A percentile compares a stretch with the other conserved stretches of the same genome.
These are phyloP conservation scores for Clitopilus passeckerianus DNA, from an alignment of 768 basidiomycete species.

Conservation along the genomic window DNA sequence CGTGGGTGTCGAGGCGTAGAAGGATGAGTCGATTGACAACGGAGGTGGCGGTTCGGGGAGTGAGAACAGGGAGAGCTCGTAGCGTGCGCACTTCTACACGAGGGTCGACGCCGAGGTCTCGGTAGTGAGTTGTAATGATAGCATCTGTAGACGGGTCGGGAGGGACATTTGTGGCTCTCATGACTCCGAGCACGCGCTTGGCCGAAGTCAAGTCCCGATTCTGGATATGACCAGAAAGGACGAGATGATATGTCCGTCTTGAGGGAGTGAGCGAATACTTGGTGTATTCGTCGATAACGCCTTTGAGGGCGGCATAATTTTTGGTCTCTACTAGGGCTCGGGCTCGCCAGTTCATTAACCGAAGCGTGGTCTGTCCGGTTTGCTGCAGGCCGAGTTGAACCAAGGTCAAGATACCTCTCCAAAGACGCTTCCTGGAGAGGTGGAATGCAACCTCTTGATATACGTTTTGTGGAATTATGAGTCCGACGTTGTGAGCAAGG, in stretches of 20 bases:
- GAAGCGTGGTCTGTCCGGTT: constrained; percentile 41
- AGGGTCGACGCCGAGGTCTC: constrained; percentile 51
- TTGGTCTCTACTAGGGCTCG: constrained; percentile 55
- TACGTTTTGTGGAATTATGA: constrained; percentile 33
- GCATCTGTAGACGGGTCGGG: constrained; percentile 56
- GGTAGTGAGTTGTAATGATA: constrained; percentile 53
- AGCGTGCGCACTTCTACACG: constrained; percentile 50
- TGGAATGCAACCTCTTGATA: constrained; percentile 55
- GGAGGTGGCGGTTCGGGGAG: constrained; percentile 34
- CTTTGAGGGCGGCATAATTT: constrained; percentile 39
- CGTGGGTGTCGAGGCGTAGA: constrained; percentile 49
- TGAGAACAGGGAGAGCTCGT: constrained; percentile 36
- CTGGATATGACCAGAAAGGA: constrained; percentile 63
- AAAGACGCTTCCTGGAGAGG: constrained; percentile 40
- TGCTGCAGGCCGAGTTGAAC: constrained; percentile 46
- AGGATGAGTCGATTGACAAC: constrained; percentile 71
- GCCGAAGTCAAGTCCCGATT: constrained; percentile 61
- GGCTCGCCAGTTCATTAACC: constrained; percentile 68
- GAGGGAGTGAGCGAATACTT: constrained; percentile 40
- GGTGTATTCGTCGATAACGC: constrained; percentile 47
- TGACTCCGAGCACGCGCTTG: constrained; percentile 43
- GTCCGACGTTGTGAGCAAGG: neutral
- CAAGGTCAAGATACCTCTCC: constrained; percentile 44
- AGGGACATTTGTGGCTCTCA: constrained; percentile 53
- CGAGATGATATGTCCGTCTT: constrained; percentile 63